Evolutionary conservation across 352 stramenopile species (phyloP), one percentile per base, ranked within the genome.

Genomic region (Elongisporangium anandrum): DNA sequence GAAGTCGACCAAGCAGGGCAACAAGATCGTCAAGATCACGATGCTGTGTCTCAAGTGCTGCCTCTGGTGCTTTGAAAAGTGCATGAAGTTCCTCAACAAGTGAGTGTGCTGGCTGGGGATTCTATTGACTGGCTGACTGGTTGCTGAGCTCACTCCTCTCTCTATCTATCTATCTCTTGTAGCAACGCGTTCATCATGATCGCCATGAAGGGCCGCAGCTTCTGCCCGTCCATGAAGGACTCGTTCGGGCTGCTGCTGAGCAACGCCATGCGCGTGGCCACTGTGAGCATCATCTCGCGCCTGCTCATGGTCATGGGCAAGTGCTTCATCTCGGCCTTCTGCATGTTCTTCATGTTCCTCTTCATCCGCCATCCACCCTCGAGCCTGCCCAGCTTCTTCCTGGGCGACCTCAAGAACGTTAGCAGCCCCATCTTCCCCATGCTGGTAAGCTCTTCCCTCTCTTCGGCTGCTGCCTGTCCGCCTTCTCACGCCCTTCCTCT

Each of bases 231-330:
- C 26, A 94, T 97, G 64, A 97, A 95, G 50, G 84, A 96, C 67
- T 95, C 95, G 47, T 99, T 99, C 72, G 94, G 95, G 59, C 78
- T 99, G 39, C 92, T 99, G 26, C 74, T 98, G 41, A 85, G 94
- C 34, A 99, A 99, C 77, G 88, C 97, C 22, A 77, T 85, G 51
- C 85, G 94, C 8, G 89, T 99, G 51, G 83, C 83, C 24, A 92
- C 85, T 6, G 85, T 95, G 55, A 90, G 76, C 57, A 80, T 94
- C 66, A 75, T 96, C 64, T 79, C 85, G 21, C 75, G 72, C 20
- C 89, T 97, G 69, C 79, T 97, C 20, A 79, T 97, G 66, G 61
- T 88, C 50, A 61, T 96, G n/a, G 90, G 86, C 61, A 96, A 97
- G 66, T 59, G 96, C 24, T 89, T 90, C 64, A 94, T 96, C 73